Percentiles rank a stretch among this genome's conserved stretches.
Conservation (phyloP, 768 basidiomycete species). For the Mrakia gelida region DNA sequence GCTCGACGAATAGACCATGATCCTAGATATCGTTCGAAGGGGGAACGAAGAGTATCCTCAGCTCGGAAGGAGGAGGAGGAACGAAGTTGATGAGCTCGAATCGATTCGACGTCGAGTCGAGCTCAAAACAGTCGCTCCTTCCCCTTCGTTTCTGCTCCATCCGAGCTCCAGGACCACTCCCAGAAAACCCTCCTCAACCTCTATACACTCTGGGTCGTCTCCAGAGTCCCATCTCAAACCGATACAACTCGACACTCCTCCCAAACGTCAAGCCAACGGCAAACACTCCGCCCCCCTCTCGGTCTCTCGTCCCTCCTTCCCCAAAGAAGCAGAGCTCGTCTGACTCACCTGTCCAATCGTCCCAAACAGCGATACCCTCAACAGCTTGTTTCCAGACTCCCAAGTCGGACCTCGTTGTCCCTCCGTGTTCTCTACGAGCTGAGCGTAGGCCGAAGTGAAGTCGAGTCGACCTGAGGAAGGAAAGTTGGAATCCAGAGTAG, state of each 20-base stretch:
- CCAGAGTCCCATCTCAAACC: too few relatives aligned
- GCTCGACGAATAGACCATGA: too few relatives aligned
- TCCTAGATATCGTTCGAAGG: too few relatives aligned
- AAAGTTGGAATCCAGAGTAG: slow-evolving; percentile 28
- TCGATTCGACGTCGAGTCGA: too few relatives aligned
- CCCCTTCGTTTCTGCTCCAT: too few relatives aligned
- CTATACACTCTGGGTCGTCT: too few relatives aligned
- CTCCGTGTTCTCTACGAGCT: slow-evolving; percentile 37
- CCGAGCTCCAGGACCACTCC: too few relatives aligned
- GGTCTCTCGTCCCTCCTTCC: background rate
- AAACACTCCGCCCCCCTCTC: background rate
- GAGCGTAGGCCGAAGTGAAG: slow-evolving; percentile 51
- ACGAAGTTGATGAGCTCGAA: too few relatives aligned
- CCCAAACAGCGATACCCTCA: slow-evolving; percentile 56
- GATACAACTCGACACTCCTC: background rate
- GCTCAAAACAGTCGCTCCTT: too few relatives aligned
- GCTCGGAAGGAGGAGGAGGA: too few relatives aligned
- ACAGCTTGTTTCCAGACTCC: slow-evolving; percentile 37
- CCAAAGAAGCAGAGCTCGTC: background rate
- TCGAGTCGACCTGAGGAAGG: slow-evolving; percentile 49
- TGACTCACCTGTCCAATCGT: slow-evolving; percentile 55
- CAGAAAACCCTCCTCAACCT: too few relatives aligned
- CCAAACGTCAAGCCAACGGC: background rate
- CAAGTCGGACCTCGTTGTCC: slow-evolving; percentile 36
- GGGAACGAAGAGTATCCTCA: too few relatives aligned